phyloP scores from a whole-genome alignment of 1,139 yeast genomes.

The Casaregolazyma suthepensis region DNA sequence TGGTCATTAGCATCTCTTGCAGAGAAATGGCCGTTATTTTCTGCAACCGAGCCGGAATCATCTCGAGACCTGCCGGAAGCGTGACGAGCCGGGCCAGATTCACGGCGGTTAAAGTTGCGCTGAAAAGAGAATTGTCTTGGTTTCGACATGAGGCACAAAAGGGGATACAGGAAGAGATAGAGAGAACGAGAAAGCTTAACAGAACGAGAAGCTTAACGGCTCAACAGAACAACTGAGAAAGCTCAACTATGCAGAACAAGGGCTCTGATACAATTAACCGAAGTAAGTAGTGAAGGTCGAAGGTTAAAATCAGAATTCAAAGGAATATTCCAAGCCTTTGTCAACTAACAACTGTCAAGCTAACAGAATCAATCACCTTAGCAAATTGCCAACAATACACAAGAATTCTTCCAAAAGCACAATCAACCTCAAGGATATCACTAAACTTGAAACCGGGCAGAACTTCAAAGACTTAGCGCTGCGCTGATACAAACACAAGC shows the following conservation, averaged over 20 bases:
- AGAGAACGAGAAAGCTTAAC: background rate
- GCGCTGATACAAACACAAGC: background rate
- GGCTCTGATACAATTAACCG: background rate
- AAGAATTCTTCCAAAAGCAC: background rate
- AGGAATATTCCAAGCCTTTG: background rate
- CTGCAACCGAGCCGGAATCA: background rate
- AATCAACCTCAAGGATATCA: background rate
- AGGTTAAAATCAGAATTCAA: background rate
- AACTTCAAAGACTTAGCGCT: background rate
- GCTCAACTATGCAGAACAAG: background rate
- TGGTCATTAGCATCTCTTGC: conserved; percentile 3
- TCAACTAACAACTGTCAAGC: background rate
- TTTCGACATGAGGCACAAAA: conserved; percentile 1
- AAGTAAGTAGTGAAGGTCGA: background rate
- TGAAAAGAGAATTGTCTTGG: conserved; percentile 4
- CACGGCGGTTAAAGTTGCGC: conserved; percentile 1
- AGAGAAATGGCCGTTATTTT: background rate
- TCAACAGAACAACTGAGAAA: background rate
- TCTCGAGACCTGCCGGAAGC: background rate
- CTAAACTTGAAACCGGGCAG: background rate
- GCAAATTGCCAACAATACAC: background rate
- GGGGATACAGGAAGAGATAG: background rate
- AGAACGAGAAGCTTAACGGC: too few species aligned
- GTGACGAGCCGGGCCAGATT: background rate
- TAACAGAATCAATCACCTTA: background rate